A percentile compares a stretch with the other conserved stretches of the same genome.
phyloP scores from a whole-genome alignment of 2,329 filamentous ascomycete species.

The Tolypocladium amazonense region DNA sequence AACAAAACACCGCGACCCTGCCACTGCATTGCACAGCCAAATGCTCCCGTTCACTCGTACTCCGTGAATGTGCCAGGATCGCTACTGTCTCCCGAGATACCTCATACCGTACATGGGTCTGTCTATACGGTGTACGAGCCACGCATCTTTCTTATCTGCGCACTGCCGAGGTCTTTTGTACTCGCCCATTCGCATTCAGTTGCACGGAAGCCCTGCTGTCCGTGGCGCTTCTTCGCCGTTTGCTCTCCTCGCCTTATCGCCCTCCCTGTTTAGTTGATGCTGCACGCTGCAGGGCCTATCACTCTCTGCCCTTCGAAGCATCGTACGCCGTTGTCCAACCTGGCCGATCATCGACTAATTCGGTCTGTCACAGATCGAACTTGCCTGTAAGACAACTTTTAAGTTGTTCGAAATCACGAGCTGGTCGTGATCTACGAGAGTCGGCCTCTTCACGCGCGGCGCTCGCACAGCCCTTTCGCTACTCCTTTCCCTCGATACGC shows the following conservation, averaged over 20 bases:
- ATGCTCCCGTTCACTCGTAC: not conserved
- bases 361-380: not conserved
- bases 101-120: not conserved
- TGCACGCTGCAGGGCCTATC: not conserved
- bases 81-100: not conserved
- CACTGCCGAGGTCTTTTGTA: not conserved
- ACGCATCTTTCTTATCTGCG: not conserved
- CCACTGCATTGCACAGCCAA: not conserved
- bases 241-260: not conserved
- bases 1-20: not conserved
- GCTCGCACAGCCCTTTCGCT: not conserved
- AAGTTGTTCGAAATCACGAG: not conserved
- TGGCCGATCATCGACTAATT: not conserved
- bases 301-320: not conserved
- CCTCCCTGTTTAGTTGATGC: not conserved
- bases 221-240: not conserved
- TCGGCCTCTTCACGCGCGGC: not conserved
- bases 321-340: not conserved
- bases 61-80: constrained; percentile 1
- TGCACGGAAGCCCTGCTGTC: not conserved
- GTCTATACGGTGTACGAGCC: not conserved
- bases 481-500: not conserved
- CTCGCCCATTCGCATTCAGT: not conserved
- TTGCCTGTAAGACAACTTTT: not conserved
- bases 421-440: not conserved